Percentiles rank a stretch among this genome's conserved stretches.
These are phyloP conservation scores for Colletotrichum sp. DNA, from an alignment of 2,329 filamentous ascomycete genomes.

Conservation along the genomic window DNA sequence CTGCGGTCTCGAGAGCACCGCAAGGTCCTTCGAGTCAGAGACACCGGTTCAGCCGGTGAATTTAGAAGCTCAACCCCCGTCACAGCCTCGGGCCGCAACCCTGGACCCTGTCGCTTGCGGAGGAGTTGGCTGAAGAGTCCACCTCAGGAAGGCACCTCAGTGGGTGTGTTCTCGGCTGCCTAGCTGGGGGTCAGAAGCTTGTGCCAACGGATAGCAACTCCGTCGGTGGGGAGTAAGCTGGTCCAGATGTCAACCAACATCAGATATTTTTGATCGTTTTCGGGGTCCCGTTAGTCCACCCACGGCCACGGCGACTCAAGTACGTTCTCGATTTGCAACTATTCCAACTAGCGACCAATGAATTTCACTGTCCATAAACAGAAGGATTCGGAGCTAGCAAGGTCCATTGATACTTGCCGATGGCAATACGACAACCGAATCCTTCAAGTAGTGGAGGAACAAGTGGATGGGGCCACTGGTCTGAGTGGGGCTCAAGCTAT, in stretches of 20 bases:
- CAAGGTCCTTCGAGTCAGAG: not conserved
- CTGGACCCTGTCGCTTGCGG: not conserved
- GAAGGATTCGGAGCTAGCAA: not conserved
- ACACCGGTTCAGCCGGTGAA: not conserved
- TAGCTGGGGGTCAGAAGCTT: not conserved
- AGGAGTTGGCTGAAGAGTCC: not conserved
- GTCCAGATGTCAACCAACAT: not conserved
- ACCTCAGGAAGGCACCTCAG: not conserved
- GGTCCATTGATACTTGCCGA: not conserved
- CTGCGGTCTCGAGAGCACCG: not conserved
- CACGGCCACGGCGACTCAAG: not conserved
- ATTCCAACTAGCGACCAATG: fast-evolving
- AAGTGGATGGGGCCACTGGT: not conserved
- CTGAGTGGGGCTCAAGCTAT: not conserved
- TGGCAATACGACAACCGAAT: not conserved
- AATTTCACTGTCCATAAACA: not conserved
- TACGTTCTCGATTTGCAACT: not conserved
- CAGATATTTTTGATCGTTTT: not conserved
- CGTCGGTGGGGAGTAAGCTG: not conserved
- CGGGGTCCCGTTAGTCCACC: not conserved
- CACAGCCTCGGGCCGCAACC: not conserved
- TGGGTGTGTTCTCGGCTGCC: not conserved
- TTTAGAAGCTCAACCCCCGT: not conserved
- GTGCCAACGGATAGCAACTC: not conserved
- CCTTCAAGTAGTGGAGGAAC: not conserved